These are phyloP conservation scores for Phialophora tarda DNA, from an alignment of 2,329 filamentous ascomycete species.

Conservation along the genomic window DNA sequence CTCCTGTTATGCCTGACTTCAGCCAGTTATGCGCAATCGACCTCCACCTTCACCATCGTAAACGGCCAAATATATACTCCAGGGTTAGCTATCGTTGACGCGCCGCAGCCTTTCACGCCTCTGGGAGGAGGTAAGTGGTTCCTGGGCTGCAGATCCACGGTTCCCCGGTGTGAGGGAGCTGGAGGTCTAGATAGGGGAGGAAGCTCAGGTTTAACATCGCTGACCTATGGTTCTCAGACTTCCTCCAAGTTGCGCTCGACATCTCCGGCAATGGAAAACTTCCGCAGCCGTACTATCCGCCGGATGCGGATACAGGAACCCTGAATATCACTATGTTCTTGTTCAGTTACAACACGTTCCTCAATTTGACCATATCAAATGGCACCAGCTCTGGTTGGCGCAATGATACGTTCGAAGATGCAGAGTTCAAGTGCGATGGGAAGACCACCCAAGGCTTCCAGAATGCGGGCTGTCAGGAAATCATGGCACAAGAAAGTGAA, in stretches of 20 bases:
- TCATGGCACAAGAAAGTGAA: slow-evolving; percentile 67
- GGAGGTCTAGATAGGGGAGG: neutral
- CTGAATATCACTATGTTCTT: slow-evolving; percentile 71
- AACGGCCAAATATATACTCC: slow-evolving; percentile 73
- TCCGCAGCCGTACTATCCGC: slow-evolving; percentile 60
- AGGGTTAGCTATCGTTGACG: slow-evolving; percentile 69
- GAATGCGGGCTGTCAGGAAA: slow-evolving; percentile 63
- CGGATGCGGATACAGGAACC: slow-evolving; percentile 61
- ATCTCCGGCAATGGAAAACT: slow-evolving; percentile 69
- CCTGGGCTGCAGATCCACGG: neutral
- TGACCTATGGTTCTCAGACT: slow-evolving; percentile 42
- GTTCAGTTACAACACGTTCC: slow-evolving; percentile 65
- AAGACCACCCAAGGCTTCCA: slow-evolving; percentile 39
- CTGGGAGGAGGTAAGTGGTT: slow-evolving; percentile 62
- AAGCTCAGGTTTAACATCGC: neutral
- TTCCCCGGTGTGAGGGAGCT: neutral
- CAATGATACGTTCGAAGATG: slow-evolving; percentile 11
- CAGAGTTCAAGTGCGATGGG: slow-evolving; percentile 42
- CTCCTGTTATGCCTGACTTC: neutral
- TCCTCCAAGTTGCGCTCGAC: slow-evolving; percentile 69
- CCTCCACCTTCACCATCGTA: slow-evolving; percentile 39
- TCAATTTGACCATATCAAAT: slow-evolving; percentile 73
- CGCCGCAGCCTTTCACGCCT: slow-evolving; percentile 68
- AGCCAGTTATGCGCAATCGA: neutral
- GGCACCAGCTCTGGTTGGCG: slow-evolving; percentile 55